Evolutionary conservation across 305 asterid genomes (phyloP).

Genomic region (Fraxinus velutina): DNA sequence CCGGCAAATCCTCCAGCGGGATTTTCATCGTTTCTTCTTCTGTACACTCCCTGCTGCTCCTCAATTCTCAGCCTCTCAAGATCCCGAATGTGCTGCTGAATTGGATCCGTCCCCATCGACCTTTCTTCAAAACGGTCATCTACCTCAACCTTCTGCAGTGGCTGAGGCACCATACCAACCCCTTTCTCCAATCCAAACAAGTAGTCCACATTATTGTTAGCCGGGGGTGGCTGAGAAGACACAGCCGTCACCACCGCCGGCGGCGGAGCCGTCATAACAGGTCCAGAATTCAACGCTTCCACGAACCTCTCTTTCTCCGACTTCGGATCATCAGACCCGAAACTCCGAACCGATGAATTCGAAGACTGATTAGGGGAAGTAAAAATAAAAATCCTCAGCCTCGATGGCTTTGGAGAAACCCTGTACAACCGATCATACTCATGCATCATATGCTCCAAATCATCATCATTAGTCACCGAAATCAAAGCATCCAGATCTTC

Average conservation of each 20-base stretch:
- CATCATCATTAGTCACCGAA: conserved; percentile 82
- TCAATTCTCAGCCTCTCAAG: conserved; percentile 74
- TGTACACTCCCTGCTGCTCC: conserved; percentile 59
- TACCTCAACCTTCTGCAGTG: conserved; percentile 30
- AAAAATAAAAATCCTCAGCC: conserved; percentile 71
- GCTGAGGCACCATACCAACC: conserved; percentile 36
- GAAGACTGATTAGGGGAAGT: conserved; percentile 40
- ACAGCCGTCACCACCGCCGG: conserved; percentile 29
- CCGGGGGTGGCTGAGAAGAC: conserved; percentile 35
- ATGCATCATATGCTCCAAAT: conserved; percentile 88
- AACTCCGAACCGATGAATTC: conserved; percentile 47
- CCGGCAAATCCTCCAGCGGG: conserved; percentile 44
- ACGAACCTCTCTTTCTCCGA: conserved; percentile 90
- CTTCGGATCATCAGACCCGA: conserved; percentile 69
- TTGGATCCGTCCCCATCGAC: conserved; percentile 64
- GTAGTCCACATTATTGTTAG: conserved; percentile 52
- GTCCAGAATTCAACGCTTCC: conserved; percentile 83
- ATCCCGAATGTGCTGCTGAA: conserved; percentile 95
- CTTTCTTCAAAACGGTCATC: conserved; percentile 51
- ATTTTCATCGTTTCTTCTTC: conserved; percentile 62
- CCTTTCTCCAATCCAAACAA: conserved; percentile 76
- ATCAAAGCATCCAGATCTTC: conserved; percentile 94
- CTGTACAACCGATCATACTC: conserved; percentile 75
- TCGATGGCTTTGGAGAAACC: conserved; percentile 68
- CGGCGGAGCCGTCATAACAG: conserved; percentile 48